Evolutionary conservation across 1,139 yeast species (phyloP).

Genomic region (Yamadazyma pseudoaaseri): DNA sequence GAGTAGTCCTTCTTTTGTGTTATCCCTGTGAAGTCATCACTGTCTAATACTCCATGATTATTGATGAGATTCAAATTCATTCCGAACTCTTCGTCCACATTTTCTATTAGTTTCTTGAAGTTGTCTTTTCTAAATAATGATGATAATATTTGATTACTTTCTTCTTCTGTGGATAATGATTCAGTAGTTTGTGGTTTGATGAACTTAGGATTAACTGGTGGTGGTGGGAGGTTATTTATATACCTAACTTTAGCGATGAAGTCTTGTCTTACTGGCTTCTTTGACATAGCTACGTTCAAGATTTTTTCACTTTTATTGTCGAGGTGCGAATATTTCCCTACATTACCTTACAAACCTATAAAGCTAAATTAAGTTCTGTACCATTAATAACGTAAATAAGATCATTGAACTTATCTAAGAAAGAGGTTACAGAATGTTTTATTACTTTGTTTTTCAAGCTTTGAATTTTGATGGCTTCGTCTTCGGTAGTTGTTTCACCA

Average conservation of each 20-base stretch:
- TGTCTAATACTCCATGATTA: conserved; percentile 68
- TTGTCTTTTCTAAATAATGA: conserved; percentile 77
- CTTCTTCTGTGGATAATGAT: conserved; percentile 39
- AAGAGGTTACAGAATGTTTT: conserved; percentile 9
- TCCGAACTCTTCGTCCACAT: conserved; percentile 72
- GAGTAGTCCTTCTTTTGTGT: conserved; percentile 21
- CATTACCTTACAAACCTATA: too few species aligned
- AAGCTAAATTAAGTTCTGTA: conserved; percentile 7
- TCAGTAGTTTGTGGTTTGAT: conserved; percentile 52
- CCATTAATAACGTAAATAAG: conserved; percentile 16
- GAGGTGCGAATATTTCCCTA: too few species aligned
- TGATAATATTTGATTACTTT: conserved; percentile 64
- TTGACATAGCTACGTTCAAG: conserved; percentile 3
- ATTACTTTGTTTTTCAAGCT: conserved; percentile 10
- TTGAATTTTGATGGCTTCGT: conserved; percentile 11
- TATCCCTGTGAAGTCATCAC: conserved; percentile 51
- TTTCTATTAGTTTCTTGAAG: conserved; percentile 60
- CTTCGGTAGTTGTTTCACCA: conserved; percentile 4
- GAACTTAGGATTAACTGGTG: conserved; percentile 87
- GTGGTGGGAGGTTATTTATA: conserved; percentile 87
- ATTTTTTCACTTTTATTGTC: background rate
- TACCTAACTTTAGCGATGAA: conserved; percentile 86
- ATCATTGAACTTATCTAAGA: conserved; percentile 12
- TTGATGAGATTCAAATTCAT: conserved; percentile 74
- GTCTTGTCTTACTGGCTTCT: conserved; percentile 66